Base-by-base conservation (phyloP, 148 eudicot species). In the Camellia sinensis region DNA sequence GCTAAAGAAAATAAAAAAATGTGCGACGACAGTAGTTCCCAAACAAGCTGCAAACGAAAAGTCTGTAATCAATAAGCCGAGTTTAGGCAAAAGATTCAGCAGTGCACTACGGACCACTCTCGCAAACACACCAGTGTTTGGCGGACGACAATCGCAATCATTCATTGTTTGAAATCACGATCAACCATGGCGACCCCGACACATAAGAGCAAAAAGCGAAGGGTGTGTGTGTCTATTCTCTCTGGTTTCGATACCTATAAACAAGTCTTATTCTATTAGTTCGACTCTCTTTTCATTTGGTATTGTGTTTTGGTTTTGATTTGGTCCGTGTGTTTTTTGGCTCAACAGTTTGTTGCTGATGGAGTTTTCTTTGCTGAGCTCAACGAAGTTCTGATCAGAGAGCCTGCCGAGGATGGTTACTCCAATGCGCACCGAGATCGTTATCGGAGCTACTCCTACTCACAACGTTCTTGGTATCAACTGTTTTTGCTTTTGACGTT, bases 401-500 rank as follows among this genome's bases (percentile, higher is more conserved):
- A 83, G 83, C 75, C 80, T 19, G 83, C 86, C 3, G 86, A 83
- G 77, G 86, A 83, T 76, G 86, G 86, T 5, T 83, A 83, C 86
- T 83, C 86, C 86, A 17, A 75, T 78, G 91, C 79, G 91, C 9
- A 89, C 89, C 59, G 91, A 89, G 80, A 89, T 89, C 66, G 86
- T 89, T 77, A 86, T 89, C 71, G 81, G 87, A 44, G 89, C 91
- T 56, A 88, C 91, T 65, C 89, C 89, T n/a, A 88, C 91, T 45
- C 91, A 86, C 82, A 89, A 86, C 70, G 91, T 89, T 54, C 87
- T 89, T 13, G 91, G 91, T 89, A 65, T 63, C 7, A 5, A 62
- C 3, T 62, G 21, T n/a, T 62, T 57, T 10, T 29, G 37, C 61
- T 14, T 11, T 11, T 14, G 17, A 14, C 13, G 61, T 57, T 57